Base-by-base conservation (phyloP, 106 monocot species). In the Posidonia australis region DNA sequence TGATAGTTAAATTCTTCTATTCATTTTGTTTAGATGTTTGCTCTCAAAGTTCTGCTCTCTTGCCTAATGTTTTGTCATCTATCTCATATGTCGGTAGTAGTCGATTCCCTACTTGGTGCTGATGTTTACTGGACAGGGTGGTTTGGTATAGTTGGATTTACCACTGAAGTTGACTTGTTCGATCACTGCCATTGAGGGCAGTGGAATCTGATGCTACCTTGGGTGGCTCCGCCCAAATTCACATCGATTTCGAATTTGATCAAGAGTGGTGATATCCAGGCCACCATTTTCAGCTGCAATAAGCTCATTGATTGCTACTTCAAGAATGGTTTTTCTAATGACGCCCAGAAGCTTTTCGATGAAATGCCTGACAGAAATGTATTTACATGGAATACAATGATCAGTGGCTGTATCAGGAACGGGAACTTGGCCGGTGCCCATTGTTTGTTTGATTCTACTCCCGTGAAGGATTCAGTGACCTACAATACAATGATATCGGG, bases 401-500 rank as follows among this genome's bases (percentile, higher is more conserved):
- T 75, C 31, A 24, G 41, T 29, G 74, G 66, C 10, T 48, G 11
- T 18, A 47, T 66, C 26, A 58, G 13, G 46, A 58, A 66, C 58
- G 20, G 30, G 13, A 41, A 51, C 58, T 19, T 67, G 9, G 46
- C 13, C 16, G 45, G 18, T 12, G 66, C 67, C 26, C 47, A 32
- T 14, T 18, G 31, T 6, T 27, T 66, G 46, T 74, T 74, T 32
- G 57, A 66, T 14, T 57, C 66, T 26, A 24, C 74, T 27, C 74
- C 74, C 20, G 41, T 44, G 12, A 66, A 31, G 66, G 74, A 74
- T 23, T 28, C 74, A 3, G 74, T 74, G 5, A 74, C 74, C n/a
- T 74, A 49, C 48, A 74, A 74, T 32, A 48, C 66, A 10, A 58
- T 74, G 66, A 74, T 74, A 27, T 65, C 74, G 5, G 74, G 57